A percentile compares a stretch with the other conserved stretches of the same genome.
Evolutionary conservation across 805 yeast genomes (phyloP).

Genomic region (Metschnikowia kunwiensis): DNA sequence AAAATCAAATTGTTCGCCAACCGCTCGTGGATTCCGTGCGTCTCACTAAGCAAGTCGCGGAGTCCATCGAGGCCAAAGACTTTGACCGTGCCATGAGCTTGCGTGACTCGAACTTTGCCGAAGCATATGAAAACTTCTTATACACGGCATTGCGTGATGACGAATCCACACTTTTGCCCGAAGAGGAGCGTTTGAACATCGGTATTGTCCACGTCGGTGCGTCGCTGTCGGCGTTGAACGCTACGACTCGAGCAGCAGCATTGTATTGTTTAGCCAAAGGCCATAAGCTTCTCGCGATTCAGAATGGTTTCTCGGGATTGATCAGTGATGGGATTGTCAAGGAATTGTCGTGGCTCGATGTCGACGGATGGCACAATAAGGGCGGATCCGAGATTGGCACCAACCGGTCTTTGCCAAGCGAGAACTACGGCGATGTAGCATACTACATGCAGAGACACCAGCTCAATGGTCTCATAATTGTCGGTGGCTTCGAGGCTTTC

Average conservation of each 20-base stretch:
- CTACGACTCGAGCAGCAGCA: constrained; percentile 74
- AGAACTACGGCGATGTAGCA: constrained; percentile 75
- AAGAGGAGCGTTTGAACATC: constrained; percentile 52
- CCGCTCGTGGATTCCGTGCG: constrained; percentile 88
- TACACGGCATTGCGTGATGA: constrained; percentile 61
- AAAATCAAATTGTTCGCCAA: constrained; percentile 80
- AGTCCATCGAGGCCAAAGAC: constrained; percentile 73
- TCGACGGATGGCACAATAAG: constrained; percentile 66
- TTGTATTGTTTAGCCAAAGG: constrained; percentile 73
- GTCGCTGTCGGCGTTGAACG: constrained; percentile 74
- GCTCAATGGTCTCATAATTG: constrained; percentile 83
- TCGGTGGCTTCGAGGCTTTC: constrained; percentile 99
- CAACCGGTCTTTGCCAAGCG: constrained; percentile 46
- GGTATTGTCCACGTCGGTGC: constrained; percentile 80
- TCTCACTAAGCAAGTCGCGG: constrained; percentile 85
- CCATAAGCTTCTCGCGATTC: constrained; percentile 66
- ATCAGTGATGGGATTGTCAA: constrained; percentile 59
- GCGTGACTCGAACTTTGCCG: constrained; percentile 86
- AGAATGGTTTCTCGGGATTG: constrained; percentile 73
- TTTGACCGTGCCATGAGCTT: constrained; percentile 83
- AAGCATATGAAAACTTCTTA: constrained; percentile 46
- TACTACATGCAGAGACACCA: constrained; percentile 85
- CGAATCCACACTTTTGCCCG: constrained; percentile 50
- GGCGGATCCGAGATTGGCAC: constrained; percentile 88
- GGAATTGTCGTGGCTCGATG: constrained; percentile 62